Evolutionary conservation across 2,329 filamentous ascomycete genomes (phyloP).

Genomic region (Nigrospora sphaerica): DNA sequence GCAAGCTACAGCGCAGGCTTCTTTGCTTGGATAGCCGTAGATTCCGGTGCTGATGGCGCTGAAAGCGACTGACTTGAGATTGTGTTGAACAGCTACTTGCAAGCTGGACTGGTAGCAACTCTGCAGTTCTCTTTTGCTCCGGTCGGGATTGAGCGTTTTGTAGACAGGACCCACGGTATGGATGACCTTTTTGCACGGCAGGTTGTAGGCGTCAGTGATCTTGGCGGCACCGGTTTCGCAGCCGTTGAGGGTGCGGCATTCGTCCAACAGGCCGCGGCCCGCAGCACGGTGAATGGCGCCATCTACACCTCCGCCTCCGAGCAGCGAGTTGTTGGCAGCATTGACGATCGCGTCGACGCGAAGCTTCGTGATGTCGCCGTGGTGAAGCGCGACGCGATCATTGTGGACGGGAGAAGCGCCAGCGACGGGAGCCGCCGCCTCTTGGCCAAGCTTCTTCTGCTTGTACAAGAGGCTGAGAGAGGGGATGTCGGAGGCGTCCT

Average conservation of each 20-base stretch:
- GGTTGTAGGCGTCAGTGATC: conserved; percentile 69
- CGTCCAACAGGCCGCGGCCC: conserved; percentile 57
- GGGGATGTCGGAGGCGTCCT: conserved; percentile 46
- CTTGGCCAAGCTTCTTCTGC: conserved; percentile 35
- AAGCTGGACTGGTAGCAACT: conserved; percentile 67
- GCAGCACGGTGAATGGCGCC: conserved; percentile 82
- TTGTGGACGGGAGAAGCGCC: conserved; percentile 44
- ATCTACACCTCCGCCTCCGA: conserved; percentile 87
- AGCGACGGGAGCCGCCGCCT: conserved; percentile 11
- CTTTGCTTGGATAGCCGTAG: conserved; percentile 74
- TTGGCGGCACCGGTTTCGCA: conserved; percentile 75
- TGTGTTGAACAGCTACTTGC: conserved; percentile 61
- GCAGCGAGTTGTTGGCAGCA: conserved; percentile 72
- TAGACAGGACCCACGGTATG: conserved; percentile 89
- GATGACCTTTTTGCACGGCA: conserved; percentile 75
- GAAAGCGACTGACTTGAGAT: conserved; percentile 70
- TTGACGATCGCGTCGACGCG: conserved; percentile 82
- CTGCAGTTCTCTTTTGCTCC: conserved; percentile 40
- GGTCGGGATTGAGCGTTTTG: conserved; percentile 27
- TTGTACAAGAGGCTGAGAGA: conserved; percentile 61
- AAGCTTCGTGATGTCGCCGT: conserved; percentile 76
- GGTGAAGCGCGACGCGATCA: conserved; percentile 61
- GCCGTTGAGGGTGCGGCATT: conserved; percentile 65
- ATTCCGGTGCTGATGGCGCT: conserved; percentile 80
- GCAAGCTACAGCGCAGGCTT: conserved; percentile 68